phyloP scores from a whole-genome alignment of 805 yeast genomes.

The Schwanniomyces yamadae region DNA sequence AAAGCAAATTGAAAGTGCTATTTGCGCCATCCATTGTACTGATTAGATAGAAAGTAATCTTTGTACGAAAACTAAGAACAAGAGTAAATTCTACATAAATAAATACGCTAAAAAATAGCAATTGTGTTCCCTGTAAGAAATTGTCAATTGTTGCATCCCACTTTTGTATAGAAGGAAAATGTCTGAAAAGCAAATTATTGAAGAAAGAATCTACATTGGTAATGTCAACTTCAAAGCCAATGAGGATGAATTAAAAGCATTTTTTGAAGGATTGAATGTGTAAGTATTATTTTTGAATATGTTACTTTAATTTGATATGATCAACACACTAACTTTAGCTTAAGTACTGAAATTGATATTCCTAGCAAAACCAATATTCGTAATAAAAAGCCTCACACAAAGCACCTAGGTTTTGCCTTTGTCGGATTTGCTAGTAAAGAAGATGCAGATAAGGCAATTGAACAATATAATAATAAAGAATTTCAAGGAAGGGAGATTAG shows the following conservation, averaged over 20 bases:
- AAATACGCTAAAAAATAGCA: no score
- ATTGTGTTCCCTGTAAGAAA: neutral
- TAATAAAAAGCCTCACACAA: conserved; percentile 36
- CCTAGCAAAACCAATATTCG: conserved; percentile 44
- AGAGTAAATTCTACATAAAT: neutral
- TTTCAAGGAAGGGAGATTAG: conserved; percentile 49
- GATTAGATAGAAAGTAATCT: no score
- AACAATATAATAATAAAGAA: conserved; percentile 38
- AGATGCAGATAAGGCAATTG: conserved; percentile 46
- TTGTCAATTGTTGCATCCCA: neutral
- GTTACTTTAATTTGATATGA: neutral
- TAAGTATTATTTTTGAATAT: conserved; percentile 15
- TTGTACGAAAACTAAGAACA: conserved; percentile 1
- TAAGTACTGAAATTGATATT: conserved; percentile 45
- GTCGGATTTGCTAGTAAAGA: conserved; percentile 48
- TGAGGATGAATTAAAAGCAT: conserved; percentile 44
- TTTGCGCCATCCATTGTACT: no score
- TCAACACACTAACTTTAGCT: conserved; percentile 13
- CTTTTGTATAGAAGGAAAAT: conserved; percentile 7
- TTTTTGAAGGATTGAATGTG: conserved; percentile 48
- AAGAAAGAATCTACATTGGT: conserved; percentile 45
- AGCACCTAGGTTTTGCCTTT: conserved; percentile 60
- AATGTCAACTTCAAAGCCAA: conserved; percentile 43
- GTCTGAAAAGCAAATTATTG: conserved; percentile 33
- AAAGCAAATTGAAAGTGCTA: no score